Evolutionary conservation across 2,329 filamentous ascomycete species (phyloP), one percentile per base, ranked within the genome.

Genomic region (Neofusicoccum cordaticola): DNA sequence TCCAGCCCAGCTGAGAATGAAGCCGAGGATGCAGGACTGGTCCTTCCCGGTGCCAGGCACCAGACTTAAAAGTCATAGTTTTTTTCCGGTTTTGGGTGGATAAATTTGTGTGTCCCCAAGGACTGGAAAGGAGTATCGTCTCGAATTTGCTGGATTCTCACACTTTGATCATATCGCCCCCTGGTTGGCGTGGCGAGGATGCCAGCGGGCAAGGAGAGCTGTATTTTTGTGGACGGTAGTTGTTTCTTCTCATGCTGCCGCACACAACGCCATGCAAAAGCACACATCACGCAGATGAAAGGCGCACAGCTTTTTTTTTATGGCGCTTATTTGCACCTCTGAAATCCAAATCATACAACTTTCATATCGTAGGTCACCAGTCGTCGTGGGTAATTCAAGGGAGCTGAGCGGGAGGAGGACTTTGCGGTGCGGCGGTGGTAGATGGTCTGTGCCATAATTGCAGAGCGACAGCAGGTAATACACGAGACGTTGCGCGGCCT

Each of bases 201-300:
- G 44, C 39, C 19, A 42, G 52, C 39, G 37, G 52, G 52, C 37
- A 60, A 35, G 31, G n/a, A 22, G 17, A 47, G 44, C 15, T 45
- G n/a, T 60, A 41, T 15, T 37, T 60, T 22, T 31, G 42, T 47
- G 56, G 41, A 47, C 22, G 56, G n/a, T 19, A 27, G 27, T 60
- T 47, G 41, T 37, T 57, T 60, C 56, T 48, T 60, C 27, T 60
- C 56, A 13, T 17, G 13, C 42, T 60, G 27, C 56, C 34, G 42
- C 56, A 37, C 56, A 37, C 42, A 22, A 60, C 27, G 56, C 56
- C 56, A 22, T 39, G 47, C 42, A 45, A 60, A 57, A 60, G 47
- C 56, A 47, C 37, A 60, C n/a, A 45, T 44, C 17, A 58, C 41
- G 53, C 53, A 58, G 42, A 37, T 45, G 41, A 39, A 37, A 19